Percentiles rank a stretch among this genome's conserved stretches.
Evolutionary conservation across 805 yeast genomes (phyloP).

Genomic region (Hemisphaericaspora nanyangensis): DNA sequence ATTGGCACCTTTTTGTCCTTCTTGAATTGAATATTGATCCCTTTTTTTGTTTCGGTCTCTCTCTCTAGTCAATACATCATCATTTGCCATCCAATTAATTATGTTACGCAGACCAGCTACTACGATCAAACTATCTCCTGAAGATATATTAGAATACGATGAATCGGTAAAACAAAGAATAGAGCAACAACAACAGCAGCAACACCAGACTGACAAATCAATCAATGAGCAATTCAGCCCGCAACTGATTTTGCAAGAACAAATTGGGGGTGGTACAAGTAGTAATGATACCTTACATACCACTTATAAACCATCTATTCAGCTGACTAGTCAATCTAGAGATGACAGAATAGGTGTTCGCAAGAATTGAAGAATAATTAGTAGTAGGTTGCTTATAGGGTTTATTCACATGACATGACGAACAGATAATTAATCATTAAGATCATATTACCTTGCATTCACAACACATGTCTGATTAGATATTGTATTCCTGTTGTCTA

Average conservation of each 20-base stretch:
- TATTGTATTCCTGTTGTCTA: no score
- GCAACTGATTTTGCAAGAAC: constrained; percentile 10
- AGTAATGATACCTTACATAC: constrained; percentile 47
- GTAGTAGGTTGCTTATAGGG: no score
- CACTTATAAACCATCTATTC: constrained; percentile 56
- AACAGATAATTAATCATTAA: no score
- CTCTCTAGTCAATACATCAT: no score
- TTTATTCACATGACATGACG: no score
- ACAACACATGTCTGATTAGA: no score
- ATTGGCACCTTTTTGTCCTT: no score
- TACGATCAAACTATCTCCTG: constrained; percentile 60
- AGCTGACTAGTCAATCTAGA: constrained; percentile 4
- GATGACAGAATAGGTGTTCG: constrained; percentile 21
- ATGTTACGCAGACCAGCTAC: constrained; percentile 78
- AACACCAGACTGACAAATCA: constrained; percentile 2
- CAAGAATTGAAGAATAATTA: constrained; percentile 9
- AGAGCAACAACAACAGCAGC: constrained; percentile 3
- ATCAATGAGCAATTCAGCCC: constrained; percentile 7
- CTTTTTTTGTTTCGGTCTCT: no score
- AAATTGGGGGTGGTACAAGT: constrained; percentile 6
- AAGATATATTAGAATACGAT: constrained; percentile 56
- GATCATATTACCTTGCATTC: no score
- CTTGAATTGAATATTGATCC: no score
- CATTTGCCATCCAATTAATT: no score
- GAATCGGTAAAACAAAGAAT: constrained; percentile 19